Percentiles rank a stretch among this genome's conserved stretches.
Evolutionary conservation across 177 flowering plant species (phyloP).

Genomic region (Vitis hybrid): DNA sequence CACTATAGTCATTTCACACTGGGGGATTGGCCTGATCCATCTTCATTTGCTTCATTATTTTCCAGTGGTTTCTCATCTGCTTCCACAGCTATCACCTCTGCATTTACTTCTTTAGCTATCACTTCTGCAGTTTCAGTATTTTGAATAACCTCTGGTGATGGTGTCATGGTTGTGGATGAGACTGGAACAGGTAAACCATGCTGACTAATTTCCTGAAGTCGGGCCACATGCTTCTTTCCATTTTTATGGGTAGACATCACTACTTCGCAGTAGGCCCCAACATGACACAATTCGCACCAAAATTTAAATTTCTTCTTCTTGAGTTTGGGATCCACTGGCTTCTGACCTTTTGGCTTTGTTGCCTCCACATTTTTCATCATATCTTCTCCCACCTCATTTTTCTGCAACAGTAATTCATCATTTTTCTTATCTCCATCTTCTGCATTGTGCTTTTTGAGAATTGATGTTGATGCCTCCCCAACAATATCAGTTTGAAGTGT

Average conservation of each 20-base stretch:
- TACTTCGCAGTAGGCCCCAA: conserved; percentile 30
- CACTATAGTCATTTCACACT: too few species aligned
- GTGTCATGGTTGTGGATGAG: too few species aligned
- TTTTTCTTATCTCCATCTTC: not conserved
- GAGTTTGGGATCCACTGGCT: not conserved
- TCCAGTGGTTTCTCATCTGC: not conserved
- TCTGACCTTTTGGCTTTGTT: not conserved
- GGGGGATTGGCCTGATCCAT: not conserved
- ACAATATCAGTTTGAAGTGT: not conserved
- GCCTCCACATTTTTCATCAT: conserved; percentile 2
- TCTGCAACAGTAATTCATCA: not conserved
- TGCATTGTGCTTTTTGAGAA: not conserved
- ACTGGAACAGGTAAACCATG: not conserved
- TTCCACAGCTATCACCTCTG: not conserved
- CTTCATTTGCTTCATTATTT: not conserved
- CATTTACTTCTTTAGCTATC: not conserved
- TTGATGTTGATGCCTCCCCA: not conserved
- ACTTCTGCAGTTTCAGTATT: not conserved
- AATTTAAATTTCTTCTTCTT: conserved; percentile 24
- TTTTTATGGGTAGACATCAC: conserved; percentile 35
- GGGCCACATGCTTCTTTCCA: conserved; percentile 50
- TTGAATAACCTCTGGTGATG: not conserved
- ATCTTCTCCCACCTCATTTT: not conserved
- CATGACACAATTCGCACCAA: conserved; percentile 49
- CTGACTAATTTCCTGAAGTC: conserved; percentile 11